phyloP scores from a whole-genome alignment of 2,329 filamentous ascomycete genomes.

The Penicillium italicum region DNA sequence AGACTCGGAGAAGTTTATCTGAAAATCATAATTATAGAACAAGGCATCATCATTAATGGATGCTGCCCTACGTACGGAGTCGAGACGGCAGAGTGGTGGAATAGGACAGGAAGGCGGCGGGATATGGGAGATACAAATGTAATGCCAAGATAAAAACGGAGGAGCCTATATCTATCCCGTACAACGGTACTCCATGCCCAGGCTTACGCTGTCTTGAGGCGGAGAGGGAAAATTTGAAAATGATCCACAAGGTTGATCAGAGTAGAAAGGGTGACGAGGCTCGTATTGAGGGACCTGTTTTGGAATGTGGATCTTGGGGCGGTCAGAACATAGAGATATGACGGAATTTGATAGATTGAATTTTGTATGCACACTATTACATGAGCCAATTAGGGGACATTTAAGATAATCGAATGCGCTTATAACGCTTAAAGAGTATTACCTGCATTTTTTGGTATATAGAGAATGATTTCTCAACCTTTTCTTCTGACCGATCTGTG shows the following conservation, averaged over 20 bases:
- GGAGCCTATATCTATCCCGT: constrained; percentile 1
- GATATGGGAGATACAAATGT: neutral
- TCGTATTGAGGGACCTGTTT: neutral
- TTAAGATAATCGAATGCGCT: neutral
- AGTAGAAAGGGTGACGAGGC: constrained; percentile 6
- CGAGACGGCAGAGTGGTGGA: neutral
- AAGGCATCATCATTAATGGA: neutral
- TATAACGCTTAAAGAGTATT: neutral
- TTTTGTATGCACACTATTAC: neutral
- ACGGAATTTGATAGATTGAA: neutral
- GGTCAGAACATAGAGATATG: constrained; percentile 1
- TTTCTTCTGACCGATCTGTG: neutral
- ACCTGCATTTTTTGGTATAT: no score
- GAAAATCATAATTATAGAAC: constrained; percentile 4
- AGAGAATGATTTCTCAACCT: no score
- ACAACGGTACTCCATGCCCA: neutral
- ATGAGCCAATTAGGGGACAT: neutral
- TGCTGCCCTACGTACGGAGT: no score
- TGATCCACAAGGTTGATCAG: constrained; percentile 10
- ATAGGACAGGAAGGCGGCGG: neutral
- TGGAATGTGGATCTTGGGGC: constrained; percentile 5
- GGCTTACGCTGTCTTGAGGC: constrained; percentile 3
- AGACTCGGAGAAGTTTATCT: neutral
- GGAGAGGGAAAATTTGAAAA: neutral
- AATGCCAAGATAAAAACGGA: constrained; percentile 8